These are phyloP conservation scores for Candida boleticola DNA, from an alignment of 805 yeast species.

Conservation along the genomic window DNA sequence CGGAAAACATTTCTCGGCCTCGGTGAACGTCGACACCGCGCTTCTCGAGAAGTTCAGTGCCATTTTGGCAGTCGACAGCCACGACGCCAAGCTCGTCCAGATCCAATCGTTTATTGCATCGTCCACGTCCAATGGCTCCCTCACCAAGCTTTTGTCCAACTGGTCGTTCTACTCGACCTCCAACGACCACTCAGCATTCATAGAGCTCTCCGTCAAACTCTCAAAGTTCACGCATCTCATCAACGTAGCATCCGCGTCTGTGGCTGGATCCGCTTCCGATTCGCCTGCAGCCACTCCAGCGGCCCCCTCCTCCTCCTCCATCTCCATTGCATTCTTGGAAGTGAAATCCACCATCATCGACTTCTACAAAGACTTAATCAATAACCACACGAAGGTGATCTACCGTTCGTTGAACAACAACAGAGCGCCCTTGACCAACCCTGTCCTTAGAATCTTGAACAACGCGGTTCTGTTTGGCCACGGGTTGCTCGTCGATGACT, in stretches of 20 bases:
- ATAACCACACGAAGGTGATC: slow-evolving; percentile 55
- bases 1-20: not conserved
- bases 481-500: slow-evolving; percentile 52
- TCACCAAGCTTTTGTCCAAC: slow-evolving; percentile 31
- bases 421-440: slow-evolving; percentile 58
- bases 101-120: not conserved
- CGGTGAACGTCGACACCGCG: slow-evolving; percentile 1
- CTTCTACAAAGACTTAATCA: slow-evolving; percentile 53
- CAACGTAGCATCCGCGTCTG: slow-evolving; percentile 5
- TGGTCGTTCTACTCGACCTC: slow-evolving; percentile 45
- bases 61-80: not conserved
- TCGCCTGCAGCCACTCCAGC: slow-evolving; percentile 12
- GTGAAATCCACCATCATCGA: slow-evolving; percentile 15
- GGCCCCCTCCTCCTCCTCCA: not conserved
- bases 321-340: slow-evolving; percentile 15
- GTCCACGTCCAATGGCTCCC: slow-evolving; percentile 11
- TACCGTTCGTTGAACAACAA: slow-evolving; percentile 63
- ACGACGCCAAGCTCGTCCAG: not conserved
- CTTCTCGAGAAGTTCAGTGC: not conserved
- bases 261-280: slow-evolving; percentile 1
- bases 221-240: slow-evolving; percentile 23
- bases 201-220: slow-evolving; percentile 42
- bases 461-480: slow-evolving; percentile 49
- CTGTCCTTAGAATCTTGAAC: slow-evolving; percentile 56
- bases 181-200: slow-evolving; percentile 53